Evolutionary conservation across 148 eudicot genomes (phyloP), one percentile per base, ranked within the genome.

Genomic region (Rhododendron williamsianum): DNA sequence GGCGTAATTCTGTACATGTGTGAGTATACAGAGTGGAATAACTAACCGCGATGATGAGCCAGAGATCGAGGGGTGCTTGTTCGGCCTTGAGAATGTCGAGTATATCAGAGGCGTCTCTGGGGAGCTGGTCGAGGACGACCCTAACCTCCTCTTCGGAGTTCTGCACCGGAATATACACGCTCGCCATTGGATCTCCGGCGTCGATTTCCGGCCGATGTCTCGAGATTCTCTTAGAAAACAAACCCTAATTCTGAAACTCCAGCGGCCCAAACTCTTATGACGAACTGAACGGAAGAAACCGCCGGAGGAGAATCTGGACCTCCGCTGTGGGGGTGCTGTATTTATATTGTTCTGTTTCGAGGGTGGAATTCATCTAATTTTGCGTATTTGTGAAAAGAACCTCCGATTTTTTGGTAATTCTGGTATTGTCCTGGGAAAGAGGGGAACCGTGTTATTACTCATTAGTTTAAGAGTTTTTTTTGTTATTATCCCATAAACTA

Each of bases 81-180:
- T 97, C 99, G 78, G 98, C 99, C 89, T 95, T 95, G 76, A 97
- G 96, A 81, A 97, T 97, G 87, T 97, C 99, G 76, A 97, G 95
- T 78, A 95, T 95, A 74, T 97, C 99, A n/a, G 96, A 91, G 67
- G 98, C 98, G 76, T 97, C 98, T 21, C 93, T 90, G 4, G 99
- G 99, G 12, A 97, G 91, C 82, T 94, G 98, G 87, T 97, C 98
- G 82, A 97, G 87, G 60, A 92, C 88, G 2, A 95, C 98, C 82
- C 96, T 86, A 3, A 97, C 99, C 87, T 94, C 98, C 90, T 97
- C 98, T 79, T 94, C 96, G 38, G 99, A 93, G 82, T 94, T 92
- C 81, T 95, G 98, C 79, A 97, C 98, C 56, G 98, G 98, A 81
- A 97, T 95, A 73, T 95, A 97, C 54, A 97, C 95, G 84, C 88